phyloP scores from a whole-genome alignment of 805 yeast genomes.

The Wickerhamomyces xylosicus region DNA sequence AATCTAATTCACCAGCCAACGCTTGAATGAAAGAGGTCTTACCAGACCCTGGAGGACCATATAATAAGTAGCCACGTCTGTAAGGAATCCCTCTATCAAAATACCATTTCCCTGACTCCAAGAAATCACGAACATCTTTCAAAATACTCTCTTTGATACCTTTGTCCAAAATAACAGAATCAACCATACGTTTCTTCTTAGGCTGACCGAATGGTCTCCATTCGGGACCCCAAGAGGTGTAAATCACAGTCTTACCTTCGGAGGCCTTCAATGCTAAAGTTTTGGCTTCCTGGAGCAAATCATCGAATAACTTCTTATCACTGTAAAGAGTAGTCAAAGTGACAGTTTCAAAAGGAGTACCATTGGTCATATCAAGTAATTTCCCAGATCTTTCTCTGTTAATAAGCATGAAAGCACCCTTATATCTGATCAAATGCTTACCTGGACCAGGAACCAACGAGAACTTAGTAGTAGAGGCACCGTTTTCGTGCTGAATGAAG shows the following conservation, averaged over 20 bases:
- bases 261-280: conserved; percentile 66
- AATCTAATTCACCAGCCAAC: conserved; percentile 90
- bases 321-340: conserved; percentile 82
- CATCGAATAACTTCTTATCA: conserved; percentile 61
- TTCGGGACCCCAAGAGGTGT: conserved; percentile 95
- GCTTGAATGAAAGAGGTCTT: conserved; percentile 95
- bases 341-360: conserved; percentile 95
- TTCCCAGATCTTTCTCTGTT: conserved; percentile 87
- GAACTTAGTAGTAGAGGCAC: conserved; percentile 79
- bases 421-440: conserved; percentile 74
- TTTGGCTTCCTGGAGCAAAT: conserved; percentile 77
- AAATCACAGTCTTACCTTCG: conserved; percentile 91
- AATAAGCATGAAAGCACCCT: conserved; percentile 81
- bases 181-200: conserved; percentile 71
- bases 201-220: conserved; percentile 99
- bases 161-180: conserved; percentile 76
- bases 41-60: conserved; percentile 98
- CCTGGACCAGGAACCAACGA: conserved; percentile 97
- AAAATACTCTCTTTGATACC: conserved; percentile 61
- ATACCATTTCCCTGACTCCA: conserved; percentile 81
- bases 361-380: conserved; percentile 78
- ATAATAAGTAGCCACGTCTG: conserved; percentile 84
- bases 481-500: conserved; percentile 84
- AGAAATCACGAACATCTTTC: conserved; percentile 69
- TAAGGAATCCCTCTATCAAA: conserved; percentile 96